Evolutionary conservation across 768 basidiomycete species (phyloP).

Genomic region (Boletus rex-veris): DNA sequence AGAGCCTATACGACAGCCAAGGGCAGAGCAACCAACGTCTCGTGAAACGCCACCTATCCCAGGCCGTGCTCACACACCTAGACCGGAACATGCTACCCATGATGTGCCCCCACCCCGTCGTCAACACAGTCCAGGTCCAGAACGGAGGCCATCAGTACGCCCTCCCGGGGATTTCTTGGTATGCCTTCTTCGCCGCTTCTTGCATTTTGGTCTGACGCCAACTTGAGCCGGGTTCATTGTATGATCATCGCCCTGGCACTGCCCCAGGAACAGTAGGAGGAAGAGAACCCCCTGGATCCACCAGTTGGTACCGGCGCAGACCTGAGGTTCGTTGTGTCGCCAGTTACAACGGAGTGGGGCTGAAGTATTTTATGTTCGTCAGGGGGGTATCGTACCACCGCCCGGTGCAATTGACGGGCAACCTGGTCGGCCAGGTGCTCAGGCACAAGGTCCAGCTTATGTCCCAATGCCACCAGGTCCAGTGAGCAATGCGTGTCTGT

Average conservation of each 20-base stretch:
- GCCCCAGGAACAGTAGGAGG: conserved; percentile 23
- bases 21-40: not conserved
- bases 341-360: not conserved
- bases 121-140: conserved; percentile 18
- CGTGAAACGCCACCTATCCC: conserved; percentile 5
- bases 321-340: conserved; percentile 15
- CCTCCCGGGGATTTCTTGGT: conserved; percentile 24
- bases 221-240: conserved; percentile 19
- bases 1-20: conserved; percentile 1
- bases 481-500: conserved; percentile 35
- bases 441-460: conserved; percentile 31
- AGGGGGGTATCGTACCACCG: conserved; percentile 25
- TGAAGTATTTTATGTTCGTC: not conserved
- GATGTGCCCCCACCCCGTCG: conserved; percentile 12
- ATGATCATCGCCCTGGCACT: conserved; percentile 21
- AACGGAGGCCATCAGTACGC: conserved; percentile 21
- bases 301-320: conserved; percentile 24
- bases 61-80: conserved; percentile 3
- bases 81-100: not conserved
- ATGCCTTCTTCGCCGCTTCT: not conserved
- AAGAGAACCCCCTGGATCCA: conserved; percentile 10
- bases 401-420: conserved; percentile 21
- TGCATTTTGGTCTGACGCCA: conserved; percentile 1
- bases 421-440: conserved; percentile 22
- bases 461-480: conserved; percentile 50